Base-by-base conservation (phyloP, 176 grass and related monocot species). In the Tillandsia leiboldiana region DNA sequence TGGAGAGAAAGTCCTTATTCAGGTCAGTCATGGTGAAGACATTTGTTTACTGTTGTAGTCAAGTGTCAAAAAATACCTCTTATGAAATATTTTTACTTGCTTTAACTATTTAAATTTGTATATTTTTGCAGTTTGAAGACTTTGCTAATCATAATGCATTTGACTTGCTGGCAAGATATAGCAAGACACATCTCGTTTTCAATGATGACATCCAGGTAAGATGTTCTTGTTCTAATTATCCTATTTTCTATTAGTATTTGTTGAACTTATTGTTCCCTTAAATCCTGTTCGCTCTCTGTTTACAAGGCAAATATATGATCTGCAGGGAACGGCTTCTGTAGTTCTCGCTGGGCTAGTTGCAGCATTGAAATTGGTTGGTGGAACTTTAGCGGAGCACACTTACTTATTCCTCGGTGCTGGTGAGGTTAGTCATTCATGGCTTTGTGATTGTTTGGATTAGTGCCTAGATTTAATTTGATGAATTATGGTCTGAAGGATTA, bases 371-470 rank as follows among this genome's bases (percentile, higher is more conserved):
- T 52, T 84, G 51, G 87, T 93, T 48, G 90, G 90, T 73, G 87
- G 90, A 83, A 90, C 90, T 74, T 84, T 99, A 49, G 84, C 87
- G 65, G 90, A 93, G 66, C 94, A 99, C 69, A 93, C 94, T 57
- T 99, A 92, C 73, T 80, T 99, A 79, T 99, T 99, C 80, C 90
- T 99, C 86, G 95, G 95, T 82, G 95, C 95, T 84, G 95, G 95
- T 1, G 95, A 99, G 95, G 95, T 99, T 75, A 78, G 63, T 80
- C 9, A 76, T 68, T 51, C 13, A 47, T 69, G 13, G 17, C 50
- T 66, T 73, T 73, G 1, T 14, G 17, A 5, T 59, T 22, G 54
- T 3, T 18, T 59, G 14, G 54, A 22, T 20, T 59, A 59, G 3
- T 6, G 5, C 33, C 5, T 42, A 42, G 33, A 42, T 42, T 42